phyloP scores from a whole-genome alignment of 345 rosid species.

The Eucalyptus decipiens region DNA sequence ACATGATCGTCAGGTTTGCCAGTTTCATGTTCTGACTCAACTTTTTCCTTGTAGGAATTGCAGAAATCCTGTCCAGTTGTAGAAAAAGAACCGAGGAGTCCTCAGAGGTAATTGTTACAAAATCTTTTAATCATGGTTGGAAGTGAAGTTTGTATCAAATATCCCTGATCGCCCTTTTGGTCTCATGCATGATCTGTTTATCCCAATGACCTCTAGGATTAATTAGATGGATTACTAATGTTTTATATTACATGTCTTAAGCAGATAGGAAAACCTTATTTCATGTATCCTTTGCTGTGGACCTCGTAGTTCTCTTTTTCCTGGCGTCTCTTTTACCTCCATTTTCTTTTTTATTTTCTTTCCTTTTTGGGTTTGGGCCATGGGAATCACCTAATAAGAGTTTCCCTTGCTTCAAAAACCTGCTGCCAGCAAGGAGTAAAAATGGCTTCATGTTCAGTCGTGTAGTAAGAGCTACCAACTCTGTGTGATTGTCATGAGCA shows the following conservation, averaged over 20 bases:
- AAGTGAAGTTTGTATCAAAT: neutral
- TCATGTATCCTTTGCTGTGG: neutral
- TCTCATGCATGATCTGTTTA: neutral
- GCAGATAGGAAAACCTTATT: neutral
- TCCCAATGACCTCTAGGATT: neutral
- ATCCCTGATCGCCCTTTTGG: neutral
- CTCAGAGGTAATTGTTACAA: constrained; percentile 28
- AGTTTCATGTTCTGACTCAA: neutral
- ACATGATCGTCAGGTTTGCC: neutral
- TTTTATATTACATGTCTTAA: neutral
- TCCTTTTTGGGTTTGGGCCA: neutral
- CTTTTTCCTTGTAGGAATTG: neutral
- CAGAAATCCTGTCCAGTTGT: neutral
- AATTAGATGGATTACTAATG: neutral
- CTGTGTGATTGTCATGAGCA: neutral
- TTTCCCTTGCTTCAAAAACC: neutral
- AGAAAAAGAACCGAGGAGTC: constrained; percentile 39
- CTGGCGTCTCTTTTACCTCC: neutral
- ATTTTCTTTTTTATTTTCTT: neutral
- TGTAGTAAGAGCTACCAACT: neutral
- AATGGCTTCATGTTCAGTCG: neutral
- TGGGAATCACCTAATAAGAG: neutral
- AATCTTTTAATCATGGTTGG: neutral
- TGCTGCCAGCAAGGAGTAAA: neutral
- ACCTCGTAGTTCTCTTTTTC: neutral